Conservation (phyloP, 768 basidiomycete species). For the Trametes punicea region DNA sequence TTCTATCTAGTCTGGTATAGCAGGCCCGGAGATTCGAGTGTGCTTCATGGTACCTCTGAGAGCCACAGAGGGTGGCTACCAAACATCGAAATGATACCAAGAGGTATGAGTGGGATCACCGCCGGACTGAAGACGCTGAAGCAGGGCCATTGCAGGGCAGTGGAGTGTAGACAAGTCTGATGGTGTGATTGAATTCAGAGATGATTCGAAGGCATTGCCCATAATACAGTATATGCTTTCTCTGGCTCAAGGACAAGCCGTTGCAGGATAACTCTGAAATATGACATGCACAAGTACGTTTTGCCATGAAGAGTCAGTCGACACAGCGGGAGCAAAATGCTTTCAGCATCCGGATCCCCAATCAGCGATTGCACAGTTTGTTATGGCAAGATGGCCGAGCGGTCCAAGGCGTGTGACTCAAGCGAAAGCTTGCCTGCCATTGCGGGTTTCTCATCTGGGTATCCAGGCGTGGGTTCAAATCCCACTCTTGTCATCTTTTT, state of each 20-base stretch:
- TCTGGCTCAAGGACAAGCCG: too few relatives aligned
- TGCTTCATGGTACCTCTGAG: too few relatives aligned
- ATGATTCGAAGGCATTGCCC: background rate
- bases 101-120: conserved; percentile 14
- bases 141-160: conserved; percentile 23
- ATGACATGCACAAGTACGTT: too few relatives aligned
- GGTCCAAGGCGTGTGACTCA: conserved; percentile 65
- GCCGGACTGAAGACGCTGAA: conserved; percentile 18
- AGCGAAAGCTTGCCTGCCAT: conserved; percentile 37
- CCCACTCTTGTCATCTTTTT: conserved; percentile 29
- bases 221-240: too few relatives aligned
- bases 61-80: too few relatives aligned
- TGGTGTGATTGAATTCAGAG: conserved; percentile 31
- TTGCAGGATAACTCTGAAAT: too few relatives aligned
- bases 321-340: too few relatives aligned
- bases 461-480: conserved; percentile 32
- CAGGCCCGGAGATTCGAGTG: too few relatives aligned
- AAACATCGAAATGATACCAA: conserved; percentile 16
- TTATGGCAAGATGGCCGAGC: conserved; percentile 59
- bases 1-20: too few relatives aligned
- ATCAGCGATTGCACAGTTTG: background rate
- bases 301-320: too few relatives aligned
- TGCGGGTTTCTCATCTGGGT: conserved; percentile 31
- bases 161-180: conserved; percentile 21
- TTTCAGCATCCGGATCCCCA: too few relatives aligned